Evolutionary conservation across 2,329 filamentous ascomycete genomes (phyloP).

Genomic region (Tolypocladium paradoxum): DNA sequence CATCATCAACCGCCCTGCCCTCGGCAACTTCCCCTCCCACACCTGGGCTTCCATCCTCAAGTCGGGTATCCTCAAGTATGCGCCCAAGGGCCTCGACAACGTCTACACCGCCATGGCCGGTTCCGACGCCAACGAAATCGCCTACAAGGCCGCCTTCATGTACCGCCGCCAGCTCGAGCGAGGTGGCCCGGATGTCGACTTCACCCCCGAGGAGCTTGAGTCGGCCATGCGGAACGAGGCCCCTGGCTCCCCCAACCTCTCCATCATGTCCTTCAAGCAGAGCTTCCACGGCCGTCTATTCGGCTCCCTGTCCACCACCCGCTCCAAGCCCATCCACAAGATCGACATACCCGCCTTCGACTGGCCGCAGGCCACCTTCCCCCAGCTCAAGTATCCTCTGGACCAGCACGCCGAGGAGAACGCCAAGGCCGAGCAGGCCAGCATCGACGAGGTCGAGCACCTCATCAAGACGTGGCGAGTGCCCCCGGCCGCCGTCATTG

Average conservation of each 20-base stretch:
- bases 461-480: constrained; percentile 70
- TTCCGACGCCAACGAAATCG: constrained; percentile 87
- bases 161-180: constrained; percentile 74
- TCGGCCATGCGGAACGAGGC: constrained; percentile 70
- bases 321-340: constrained; percentile 91
- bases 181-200: constrained; percentile 66
- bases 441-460: constrained; percentile 72
- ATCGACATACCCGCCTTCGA: constrained; percentile 90
- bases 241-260: constrained; percentile 66
- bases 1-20: constrained; percentile 78
- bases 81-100: constrained; percentile 73
- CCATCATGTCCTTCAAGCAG: constrained; percentile 80
- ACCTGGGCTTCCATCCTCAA: constrained; percentile 75
- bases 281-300: constrained; percentile 89
- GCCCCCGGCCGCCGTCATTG: constrained; percentile 69
- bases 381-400: constrained; percentile 74
- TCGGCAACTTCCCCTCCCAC: constrained; percentile 81
- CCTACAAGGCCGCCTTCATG: constrained; percentile 95
- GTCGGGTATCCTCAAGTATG: constrained; percentile 69
- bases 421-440: constrained; percentile 66
- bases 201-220: constrained; percentile 64
- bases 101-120: constrained; percentile 86
- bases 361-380: constrained; percentile 88
- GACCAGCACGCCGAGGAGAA: constrained; percentile 73
- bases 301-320: constrained; percentile 75